Percentiles rank a stretch among this genome's conserved stretches.
These are phyloP conservation scores for Boletus huronensis DNA, from an alignment of 768 basidiomycete genomes.

Conservation along the genomic window DNA sequence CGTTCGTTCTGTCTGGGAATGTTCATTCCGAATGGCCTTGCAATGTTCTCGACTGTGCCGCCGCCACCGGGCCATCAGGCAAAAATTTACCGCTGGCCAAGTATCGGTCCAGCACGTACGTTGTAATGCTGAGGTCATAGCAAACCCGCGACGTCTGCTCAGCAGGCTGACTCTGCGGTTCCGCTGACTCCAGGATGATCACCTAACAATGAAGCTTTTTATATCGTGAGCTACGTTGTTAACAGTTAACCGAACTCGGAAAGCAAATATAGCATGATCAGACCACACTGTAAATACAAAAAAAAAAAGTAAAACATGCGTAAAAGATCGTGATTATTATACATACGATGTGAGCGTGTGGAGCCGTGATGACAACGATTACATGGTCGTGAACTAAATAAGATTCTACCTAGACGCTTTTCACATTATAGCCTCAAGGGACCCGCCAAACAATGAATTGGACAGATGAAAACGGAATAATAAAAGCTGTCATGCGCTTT, in stretches of 20 bases:
- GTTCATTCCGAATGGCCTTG: too few species aligned
- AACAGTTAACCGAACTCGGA: not conserved
- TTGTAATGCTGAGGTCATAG: not conserved
- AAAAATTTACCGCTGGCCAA: too few species aligned
- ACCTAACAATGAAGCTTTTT: not conserved
- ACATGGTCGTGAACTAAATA: constrained; percentile 1
- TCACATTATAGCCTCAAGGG: not conserved
- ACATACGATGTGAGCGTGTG: constrained; percentile 9
- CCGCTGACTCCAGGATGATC: not conserved
- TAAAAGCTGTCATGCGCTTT: constrained; percentile 4
- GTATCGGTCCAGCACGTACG: not conserved
- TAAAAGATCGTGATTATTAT: constrained; percentile 3
- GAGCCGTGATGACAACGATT: not conserved
- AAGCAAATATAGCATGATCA: constrained; percentile 5
- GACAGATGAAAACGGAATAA: not conserved
- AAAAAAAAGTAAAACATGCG: not conserved
- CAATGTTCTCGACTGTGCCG: too few species aligned
- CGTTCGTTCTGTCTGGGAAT: too few species aligned
- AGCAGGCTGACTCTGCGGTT: not conserved
- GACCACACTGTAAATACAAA: constrained; percentile 8
- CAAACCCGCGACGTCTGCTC: not conserved
- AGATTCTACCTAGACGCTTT: not conserved
- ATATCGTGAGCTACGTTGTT: not conserved
- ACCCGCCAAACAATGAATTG: not conserved
- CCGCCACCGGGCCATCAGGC: too few species aligned